Percentiles rank a stretch among this genome's conserved stretches.
phyloP scores from a whole-genome alignment of 345 rosid species.

The Linum lewisii region DNA sequence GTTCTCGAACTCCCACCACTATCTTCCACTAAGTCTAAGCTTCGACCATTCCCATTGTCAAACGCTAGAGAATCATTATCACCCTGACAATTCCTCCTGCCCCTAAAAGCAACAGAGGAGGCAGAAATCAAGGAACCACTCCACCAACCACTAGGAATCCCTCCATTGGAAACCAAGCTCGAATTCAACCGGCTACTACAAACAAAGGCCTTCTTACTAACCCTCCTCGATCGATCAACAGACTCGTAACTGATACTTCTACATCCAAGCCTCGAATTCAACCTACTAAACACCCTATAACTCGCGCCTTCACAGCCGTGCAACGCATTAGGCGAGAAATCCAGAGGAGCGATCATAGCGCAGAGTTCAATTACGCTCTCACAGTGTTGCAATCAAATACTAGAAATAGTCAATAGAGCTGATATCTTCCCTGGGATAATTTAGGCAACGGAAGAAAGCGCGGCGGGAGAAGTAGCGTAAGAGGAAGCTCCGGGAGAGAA shows the following conservation, averaged over 20 bases:
- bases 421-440: not conserved
- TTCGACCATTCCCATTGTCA: slow-evolving; percentile 43
- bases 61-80: slow-evolving; percentile 53
- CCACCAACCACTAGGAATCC: slow-evolving; percentile 21
- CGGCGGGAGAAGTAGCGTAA: not conserved
- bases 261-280: slow-evolving; percentile 28
- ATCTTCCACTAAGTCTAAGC: slow-evolving; percentile 32
- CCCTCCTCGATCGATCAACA: slow-evolving; percentile 22
- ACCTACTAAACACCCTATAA: slow-evolving; percentile 21
- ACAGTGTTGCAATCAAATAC: slow-evolving; percentile 27
- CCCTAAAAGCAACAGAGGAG: slow-evolving; percentile 21
- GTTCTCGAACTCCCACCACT: slow-evolving; percentile 19
- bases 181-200: slow-evolving; percentile 23
- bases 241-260: slow-evolving; percentile 24
- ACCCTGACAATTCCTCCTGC: slow-evolving; percentile 40
- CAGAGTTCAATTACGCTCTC: slow-evolving; percentile 9
- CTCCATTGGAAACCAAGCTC: slow-evolving; percentile 23
- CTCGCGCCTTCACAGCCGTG: slow-evolving; percentile 23
- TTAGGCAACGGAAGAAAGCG: not conserved
- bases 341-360: slow-evolving; percentile 31
- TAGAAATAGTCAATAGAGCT: slow-evolving; percentile 14
- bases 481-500: not conserved
- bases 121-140: slow-evolving; percentile 19
- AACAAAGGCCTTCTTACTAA: slow-evolving; percentile 16
- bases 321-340: slow-evolving; percentile 34